Percentiles rank a stretch among this genome's conserved stretches.
These are phyloP conservation scores for Phytophthora fragariaefolia DNA, from an alignment of 352 stramenopile genomes.

Conservation along the genomic window DNA sequence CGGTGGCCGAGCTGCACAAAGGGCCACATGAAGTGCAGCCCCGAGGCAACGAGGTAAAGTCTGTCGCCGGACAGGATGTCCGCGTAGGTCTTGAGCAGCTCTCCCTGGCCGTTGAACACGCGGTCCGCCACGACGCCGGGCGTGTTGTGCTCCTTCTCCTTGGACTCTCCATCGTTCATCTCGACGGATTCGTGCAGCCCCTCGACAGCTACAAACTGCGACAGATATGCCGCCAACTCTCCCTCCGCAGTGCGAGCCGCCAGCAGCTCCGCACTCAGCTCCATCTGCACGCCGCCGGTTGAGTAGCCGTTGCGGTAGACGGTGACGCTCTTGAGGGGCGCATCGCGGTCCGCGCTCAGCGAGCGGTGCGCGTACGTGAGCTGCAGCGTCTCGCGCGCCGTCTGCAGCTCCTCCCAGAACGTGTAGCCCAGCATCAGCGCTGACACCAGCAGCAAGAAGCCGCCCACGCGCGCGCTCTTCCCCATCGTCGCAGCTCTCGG, in stretches of 20 bases:
- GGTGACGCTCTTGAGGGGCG: constrained; percentile 68
- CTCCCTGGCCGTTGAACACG: constrained; percentile 74
- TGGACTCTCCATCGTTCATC: constrained; percentile 5
- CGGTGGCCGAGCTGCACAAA: constrained; percentile 84
- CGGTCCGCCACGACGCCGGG: constrained; percentile 59
- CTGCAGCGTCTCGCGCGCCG: constrained; percentile 58
- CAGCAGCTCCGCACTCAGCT: constrained; percentile 67
- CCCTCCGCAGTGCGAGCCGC: constrained; percentile 47
- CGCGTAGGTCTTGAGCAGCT: constrained; percentile 55
- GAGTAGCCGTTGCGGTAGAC: constrained; percentile 86
- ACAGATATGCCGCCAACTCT: constrained; percentile 81
- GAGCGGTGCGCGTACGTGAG: constrained; percentile 67
- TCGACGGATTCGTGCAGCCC: constrained; percentile 37
- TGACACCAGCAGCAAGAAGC: constrained; percentile 48
- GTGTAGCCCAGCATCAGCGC: constrained; percentile 53
- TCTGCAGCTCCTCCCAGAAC: constrained; percentile 57
- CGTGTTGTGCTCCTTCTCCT: constrained; percentile 36
- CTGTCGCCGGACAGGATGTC: constrained; percentile 63
- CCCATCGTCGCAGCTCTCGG: constrained; percentile 47
- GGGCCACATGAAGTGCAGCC: constrained; percentile 78
- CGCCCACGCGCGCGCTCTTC: constrained; percentile 50
- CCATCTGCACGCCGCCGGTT: constrained; percentile 74
- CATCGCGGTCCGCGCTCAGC: constrained; percentile 45
- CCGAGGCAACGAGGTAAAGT: constrained; percentile 78
- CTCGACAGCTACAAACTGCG: constrained; percentile 82